A percentile compares a stretch with the other conserved stretches of the same genome.
phyloP scores from a whole-genome alignment of 2,329 filamentous ascomycete species.

The Ciborinia camelliae region DNA sequence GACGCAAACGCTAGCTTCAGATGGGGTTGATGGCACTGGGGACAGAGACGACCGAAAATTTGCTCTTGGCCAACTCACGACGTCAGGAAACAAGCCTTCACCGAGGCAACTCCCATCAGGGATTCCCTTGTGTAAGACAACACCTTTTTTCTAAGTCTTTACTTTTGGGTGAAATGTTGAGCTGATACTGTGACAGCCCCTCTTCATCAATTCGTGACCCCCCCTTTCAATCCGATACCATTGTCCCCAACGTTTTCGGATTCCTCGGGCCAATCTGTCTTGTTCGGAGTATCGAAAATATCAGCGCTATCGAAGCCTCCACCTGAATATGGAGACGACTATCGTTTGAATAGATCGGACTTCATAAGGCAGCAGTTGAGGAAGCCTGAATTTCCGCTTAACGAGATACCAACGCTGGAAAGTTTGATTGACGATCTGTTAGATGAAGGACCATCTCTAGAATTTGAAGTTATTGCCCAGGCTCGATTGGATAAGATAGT shows the following conservation, averaged over 20 bases:
- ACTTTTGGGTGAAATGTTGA: background rate
- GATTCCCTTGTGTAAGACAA: background rate
- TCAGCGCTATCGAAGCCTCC: slow-evolving; percentile 1
- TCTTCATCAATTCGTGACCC: background rate
- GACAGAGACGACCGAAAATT: background rate
- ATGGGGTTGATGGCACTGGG: slow-evolving; percentile 1
- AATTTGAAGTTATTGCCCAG: slow-evolving; percentile 15
- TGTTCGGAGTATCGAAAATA: slow-evolving; percentile 5
- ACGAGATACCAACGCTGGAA: slow-evolving; percentile 7
- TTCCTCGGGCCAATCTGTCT: background rate
- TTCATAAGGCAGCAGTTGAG: slow-evolving; percentile 11
- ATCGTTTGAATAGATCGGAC: slow-evolving; percentile 15
- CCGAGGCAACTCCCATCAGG: background rate
- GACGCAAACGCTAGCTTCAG: background rate
- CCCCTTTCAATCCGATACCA: background rate
- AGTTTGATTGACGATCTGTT: slow-evolving; percentile 15
- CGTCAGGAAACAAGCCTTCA: background rate
- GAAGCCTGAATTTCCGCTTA: background rate
- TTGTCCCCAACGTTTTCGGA: background rate
- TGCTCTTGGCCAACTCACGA: background rate
- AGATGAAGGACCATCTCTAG: background rate
- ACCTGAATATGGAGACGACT: background rate
- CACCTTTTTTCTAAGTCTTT: background rate
- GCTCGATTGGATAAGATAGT: slow-evolving; percentile 25
- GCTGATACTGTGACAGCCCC: slow-evolving; percentile 3